Evolutionary conservation across 257 asterid species (phyloP).

Genomic region (Solanum peruvianum): DNA sequence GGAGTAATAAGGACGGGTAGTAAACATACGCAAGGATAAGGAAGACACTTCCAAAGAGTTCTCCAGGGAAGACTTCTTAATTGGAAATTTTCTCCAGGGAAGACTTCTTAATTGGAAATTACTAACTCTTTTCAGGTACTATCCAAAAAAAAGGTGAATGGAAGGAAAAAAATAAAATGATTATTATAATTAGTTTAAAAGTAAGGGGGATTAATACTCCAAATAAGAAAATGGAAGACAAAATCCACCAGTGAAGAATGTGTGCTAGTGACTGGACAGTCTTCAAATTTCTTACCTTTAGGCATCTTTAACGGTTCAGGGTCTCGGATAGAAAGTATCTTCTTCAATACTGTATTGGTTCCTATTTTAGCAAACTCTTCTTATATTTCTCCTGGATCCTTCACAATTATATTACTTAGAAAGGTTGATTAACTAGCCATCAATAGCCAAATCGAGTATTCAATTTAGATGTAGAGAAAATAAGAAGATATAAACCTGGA

Average conservation of each 20-base stretch:
- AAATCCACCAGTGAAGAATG: no score
- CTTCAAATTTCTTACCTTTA: constrained; percentile 37
- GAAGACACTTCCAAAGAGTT: background rate
- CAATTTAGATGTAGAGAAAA: background rate
- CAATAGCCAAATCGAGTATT: background rate
- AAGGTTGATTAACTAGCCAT: background rate
- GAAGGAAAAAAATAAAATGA: background rate
- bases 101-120: no score
- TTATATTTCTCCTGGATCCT: no score
- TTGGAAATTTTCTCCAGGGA: background rate
- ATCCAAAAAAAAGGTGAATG: background rate
- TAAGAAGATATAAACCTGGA: no score
- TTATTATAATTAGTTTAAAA: background rate
- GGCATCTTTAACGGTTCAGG: constrained; percentile 47
- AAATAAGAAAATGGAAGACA: background rate
- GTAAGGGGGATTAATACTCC: background rate
- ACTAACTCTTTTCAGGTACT: background rate
- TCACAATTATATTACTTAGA: background rate
- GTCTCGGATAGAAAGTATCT: constrained; percentile 24
- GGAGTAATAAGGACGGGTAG: background rate
- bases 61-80: background rate
- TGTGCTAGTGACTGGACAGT: background rate
- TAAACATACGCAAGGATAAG: no score
- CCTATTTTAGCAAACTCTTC: background rate
- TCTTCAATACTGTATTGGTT: constrained; percentile 33